Evolutionary conservation across 176 grass and related monocot genomes (phyloP).

Genomic region (Musa acuminata): DNA sequence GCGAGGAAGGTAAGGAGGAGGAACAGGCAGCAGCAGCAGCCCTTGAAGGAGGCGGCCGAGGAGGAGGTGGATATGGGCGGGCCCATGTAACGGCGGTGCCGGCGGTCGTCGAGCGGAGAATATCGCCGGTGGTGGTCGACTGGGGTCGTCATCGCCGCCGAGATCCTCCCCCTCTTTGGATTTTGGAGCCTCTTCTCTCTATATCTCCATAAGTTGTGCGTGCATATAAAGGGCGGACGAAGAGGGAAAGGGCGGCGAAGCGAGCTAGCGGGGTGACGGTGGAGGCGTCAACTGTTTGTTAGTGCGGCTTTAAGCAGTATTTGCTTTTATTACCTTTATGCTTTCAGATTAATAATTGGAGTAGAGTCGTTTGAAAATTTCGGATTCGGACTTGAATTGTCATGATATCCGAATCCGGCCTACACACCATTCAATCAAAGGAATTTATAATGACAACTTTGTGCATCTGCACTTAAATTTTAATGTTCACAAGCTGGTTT

Average conservation of each 20-base stretch:
- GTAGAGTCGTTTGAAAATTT: no score
- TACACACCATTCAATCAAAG: no score
- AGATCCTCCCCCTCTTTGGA: not conserved
- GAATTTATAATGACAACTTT: no score
- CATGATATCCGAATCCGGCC: no score
- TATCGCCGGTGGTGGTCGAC: constrained; percentile 15
- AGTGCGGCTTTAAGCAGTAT: no score
- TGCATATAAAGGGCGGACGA: not conserved
- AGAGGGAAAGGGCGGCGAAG: not conserved
- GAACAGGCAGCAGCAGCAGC: constrained; percentile 98
- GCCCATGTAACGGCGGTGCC: constrained; percentile 32
- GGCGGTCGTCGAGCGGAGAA: constrained; percentile 25
- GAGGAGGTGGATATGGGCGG: constrained; percentile 17
- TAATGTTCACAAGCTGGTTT: no score
- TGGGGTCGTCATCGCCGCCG: constrained; percentile 6
- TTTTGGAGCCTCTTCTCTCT: not conserved
- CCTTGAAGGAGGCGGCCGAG: constrained; percentile 67
- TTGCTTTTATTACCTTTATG: no score
- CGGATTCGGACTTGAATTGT: no score
- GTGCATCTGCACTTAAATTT: no score
- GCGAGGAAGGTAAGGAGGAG: constrained; percentile 79
- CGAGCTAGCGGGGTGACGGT: not conserved
- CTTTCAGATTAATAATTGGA: no score
- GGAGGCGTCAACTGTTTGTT: no score
- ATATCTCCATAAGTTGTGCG: not conserved